Conservation (phyloP, 345 rosid species). For the Populus ilicifolia region DNA sequence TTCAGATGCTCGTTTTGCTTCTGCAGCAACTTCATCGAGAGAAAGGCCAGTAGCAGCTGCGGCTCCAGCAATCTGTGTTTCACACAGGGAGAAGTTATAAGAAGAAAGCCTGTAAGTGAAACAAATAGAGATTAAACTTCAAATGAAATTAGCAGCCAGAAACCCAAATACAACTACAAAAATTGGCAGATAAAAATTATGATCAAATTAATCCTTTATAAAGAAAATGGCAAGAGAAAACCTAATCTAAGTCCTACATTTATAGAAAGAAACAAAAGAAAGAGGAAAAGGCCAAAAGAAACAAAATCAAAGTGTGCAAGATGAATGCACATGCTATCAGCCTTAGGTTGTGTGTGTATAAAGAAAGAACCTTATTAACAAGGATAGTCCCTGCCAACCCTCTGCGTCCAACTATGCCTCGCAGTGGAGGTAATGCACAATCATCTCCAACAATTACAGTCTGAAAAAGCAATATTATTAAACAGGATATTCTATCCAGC, state of each 20-base stretch:
- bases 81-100: slow-evolving; percentile 17
- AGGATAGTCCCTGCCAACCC: slow-evolving; percentile 96
- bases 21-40: slow-evolving; percentile 66
- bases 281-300: background rate
- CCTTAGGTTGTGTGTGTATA: background rate
- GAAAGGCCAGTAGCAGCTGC: slow-evolving; percentile 90
- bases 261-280: background rate
- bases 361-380: slow-evolving; percentile 66
- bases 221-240: background rate
- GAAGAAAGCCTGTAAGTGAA: background rate
- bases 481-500: background rate
- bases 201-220: background rate
- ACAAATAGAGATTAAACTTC: background rate
- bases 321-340: background rate
- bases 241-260: background rate
- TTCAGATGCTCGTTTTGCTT: slow-evolving; percentile 78
- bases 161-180: background rate
- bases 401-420: slow-evolving; percentile 87
- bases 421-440: slow-evolving; percentile 93
- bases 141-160: background rate
- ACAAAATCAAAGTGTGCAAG: background rate
- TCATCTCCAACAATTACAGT: slow-evolving; percentile 93
- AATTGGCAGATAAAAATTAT: background rate
- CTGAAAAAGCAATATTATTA: slow-evolving; percentile 38
- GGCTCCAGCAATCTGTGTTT: slow-evolving; percentile 81